Conservation (phyloP, 1,284 basidiomycete genomes). For the Volvariella volvacea region DNA sequence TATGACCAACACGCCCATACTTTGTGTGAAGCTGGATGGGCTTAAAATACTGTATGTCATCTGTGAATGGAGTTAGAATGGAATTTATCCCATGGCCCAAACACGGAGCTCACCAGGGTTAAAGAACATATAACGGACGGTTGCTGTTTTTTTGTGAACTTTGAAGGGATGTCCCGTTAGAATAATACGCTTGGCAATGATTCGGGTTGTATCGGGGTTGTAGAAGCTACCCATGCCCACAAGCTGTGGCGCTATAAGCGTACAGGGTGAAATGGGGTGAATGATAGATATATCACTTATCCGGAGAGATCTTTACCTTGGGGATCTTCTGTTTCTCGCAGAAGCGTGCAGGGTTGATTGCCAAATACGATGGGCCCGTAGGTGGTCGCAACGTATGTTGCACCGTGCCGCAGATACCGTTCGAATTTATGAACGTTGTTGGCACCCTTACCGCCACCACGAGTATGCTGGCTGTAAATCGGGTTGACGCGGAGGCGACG, state of each 20-base stretch:
- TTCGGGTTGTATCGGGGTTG: conserved; percentile 85
- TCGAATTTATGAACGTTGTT: conserved; percentile 99
- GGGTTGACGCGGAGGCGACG: conserved; percentile 82
- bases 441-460: conserved; percentile 81
- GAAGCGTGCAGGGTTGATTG: conserved; percentile 70
- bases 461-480: conserved; percentile 87
- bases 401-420: conserved; percentile 82
- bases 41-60: conserved; percentile 91
- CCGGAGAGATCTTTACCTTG: conserved; percentile 42
- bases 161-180: conserved; percentile 97
- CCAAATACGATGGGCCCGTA: conserved; percentile 92
- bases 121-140: conserved; percentile 99
- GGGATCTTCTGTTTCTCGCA: conserved; percentile 59
- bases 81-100: background rate
- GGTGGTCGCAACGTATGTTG: conserved; percentile 77
- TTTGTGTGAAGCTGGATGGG: conserved; percentile 94
- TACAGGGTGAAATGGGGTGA: conserved; percentile 1
- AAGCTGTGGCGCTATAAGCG: conserved; percentile 62
- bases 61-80: conserved; percentile 26
- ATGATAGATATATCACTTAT: background rate
- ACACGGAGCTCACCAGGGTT: conserved; percentile 56
- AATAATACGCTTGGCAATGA: conserved; percentile 90
- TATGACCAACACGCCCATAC: conserved; percentile 87
- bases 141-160: conserved; percentile 96
- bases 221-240: conserved; percentile 90